Conservation (phyloP, 768 basidiomycete genomes). For the Pholiota molesta region DNA sequence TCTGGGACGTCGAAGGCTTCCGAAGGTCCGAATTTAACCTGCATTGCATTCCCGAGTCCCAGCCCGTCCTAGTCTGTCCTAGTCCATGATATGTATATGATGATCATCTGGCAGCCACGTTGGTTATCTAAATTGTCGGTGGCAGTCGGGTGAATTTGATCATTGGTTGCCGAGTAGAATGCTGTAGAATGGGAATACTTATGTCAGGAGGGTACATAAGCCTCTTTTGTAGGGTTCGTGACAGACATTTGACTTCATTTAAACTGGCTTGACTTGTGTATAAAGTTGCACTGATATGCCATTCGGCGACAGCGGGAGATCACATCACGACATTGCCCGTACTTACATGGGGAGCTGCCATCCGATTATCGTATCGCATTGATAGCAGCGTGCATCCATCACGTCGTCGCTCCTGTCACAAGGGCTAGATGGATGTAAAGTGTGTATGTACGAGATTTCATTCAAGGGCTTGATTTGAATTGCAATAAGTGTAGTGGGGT, state of each 20-base stretch:
- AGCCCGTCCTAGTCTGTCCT: neutral
- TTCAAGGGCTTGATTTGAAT: neutral
- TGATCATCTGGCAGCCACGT: conserved; percentile 16
- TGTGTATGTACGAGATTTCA: neutral
- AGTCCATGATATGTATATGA: conserved; percentile 8
- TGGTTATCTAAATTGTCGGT: conserved; percentile 23
- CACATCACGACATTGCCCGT: neutral
- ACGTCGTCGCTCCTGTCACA: conserved; percentile 5
- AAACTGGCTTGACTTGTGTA: neutral
- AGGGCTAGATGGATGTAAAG: neutral
- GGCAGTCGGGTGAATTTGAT: conserved; percentile 17
- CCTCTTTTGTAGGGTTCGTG: conserved; percentile 1
- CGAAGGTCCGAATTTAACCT: conserved; percentile 12
- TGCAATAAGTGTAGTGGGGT: neutral
- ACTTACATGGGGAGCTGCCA: conserved; percentile 2
- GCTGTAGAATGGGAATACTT: conserved; percentile 6
- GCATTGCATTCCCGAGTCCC: neutral
- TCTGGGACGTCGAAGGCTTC: conserved; percentile 1
- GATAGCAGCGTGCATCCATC: neutral
- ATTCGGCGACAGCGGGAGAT: neutral
- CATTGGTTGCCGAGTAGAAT: conserved; percentile 21
- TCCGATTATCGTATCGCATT: neutral
- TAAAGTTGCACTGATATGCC: neutral
- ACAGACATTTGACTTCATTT: conserved; percentile 10
- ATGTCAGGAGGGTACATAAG: neutral